Percentiles rank a stretch among this genome's conserved stretches.
phyloP scores from a whole-genome alignment of 306 rosid species.

The Lablab purpureus region DNA sequence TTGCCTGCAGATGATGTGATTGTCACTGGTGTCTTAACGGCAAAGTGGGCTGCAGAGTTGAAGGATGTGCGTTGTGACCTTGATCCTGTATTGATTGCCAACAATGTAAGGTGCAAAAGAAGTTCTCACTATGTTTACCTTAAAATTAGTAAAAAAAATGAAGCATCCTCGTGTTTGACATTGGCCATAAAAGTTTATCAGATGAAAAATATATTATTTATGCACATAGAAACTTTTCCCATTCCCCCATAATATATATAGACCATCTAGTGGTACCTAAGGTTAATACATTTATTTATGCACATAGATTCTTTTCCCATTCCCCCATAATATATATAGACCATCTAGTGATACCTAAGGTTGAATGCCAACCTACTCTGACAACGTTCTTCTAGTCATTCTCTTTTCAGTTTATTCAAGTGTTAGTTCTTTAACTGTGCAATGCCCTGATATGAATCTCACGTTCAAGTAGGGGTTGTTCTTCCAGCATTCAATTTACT shows the following conservation, averaged over 20 bases:
- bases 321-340: too few species aligned
- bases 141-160: slow-evolving; percentile 27
- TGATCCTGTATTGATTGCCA: slow-evolving; percentile 87
- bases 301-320: too few species aligned
- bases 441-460: background rate
- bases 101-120: slow-evolving; percentile 73
- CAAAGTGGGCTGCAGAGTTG: slow-evolving; percentile 95
- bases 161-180: slow-evolving; percentile 31
- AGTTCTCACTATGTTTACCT: slow-evolving; percentile 31
- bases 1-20: slow-evolving; percentile 74
- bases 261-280: too few species aligned
- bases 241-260: too few species aligned
- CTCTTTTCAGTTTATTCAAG: background rate
- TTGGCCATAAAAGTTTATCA: slow-evolving; percentile 14
- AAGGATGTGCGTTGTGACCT: slow-evolving; percentile 97
- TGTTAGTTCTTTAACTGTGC: background rate
- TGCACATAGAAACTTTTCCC: too few species aligned
- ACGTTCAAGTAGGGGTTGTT: background rate
- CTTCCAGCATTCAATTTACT: background rate
- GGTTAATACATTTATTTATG: slow-evolving; percentile 14
- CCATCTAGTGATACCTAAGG: too few species aligned
- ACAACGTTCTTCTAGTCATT: background rate
- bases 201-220: slow-evolving; percentile 18
- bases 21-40: slow-evolving; percentile 88
- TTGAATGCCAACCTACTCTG: background rate